Base-by-base conservation (phyloP, 129 eudicot species). In the Pittosporum tobira region DNA sequence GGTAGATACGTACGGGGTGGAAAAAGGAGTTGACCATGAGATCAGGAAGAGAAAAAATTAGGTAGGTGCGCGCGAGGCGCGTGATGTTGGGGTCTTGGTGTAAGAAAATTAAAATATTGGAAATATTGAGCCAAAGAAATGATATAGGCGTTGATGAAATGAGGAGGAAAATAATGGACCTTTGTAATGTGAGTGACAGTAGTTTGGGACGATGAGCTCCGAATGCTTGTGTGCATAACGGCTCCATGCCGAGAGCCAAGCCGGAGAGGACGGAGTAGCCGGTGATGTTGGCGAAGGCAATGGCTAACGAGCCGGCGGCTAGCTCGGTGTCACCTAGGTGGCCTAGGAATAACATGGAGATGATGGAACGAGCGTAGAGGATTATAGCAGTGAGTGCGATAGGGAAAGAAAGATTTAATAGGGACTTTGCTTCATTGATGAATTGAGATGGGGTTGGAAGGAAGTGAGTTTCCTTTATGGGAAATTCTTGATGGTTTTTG, bases 181-280 rank as follows among this genome's bases (percentile, higher is more conserved):
- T 61, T 30, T 85, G 95, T 14, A 85, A 67, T 11, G 84, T 79
- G 0, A 73, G 51, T 2, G 84, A 75, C 1, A 85, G 61, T 4
- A 79, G 62, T 57, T 76, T 85, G 4, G 65, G 70, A 14, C 84
- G 61, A 22, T 72, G 75, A 5, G 95, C 95, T 5, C 95, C 95
- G 5, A 78, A 85, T 5, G 95, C 95, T 20, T 85, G 95, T 0
- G 89, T 75, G 22, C 95, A 85, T 0, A 85, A 51, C 24, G 95
- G 95, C 54, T 85, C 95, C 95, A 85, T 85, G 0, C 95, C 95
- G 1, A 85, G 70, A 47, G 95, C 89, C 45, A 85, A 66, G 15
- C 95, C 95, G 47, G 95, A 79, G 5, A 85, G 42, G 11, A 85
- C 77, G 0, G 95, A 85, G 62, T 85, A 81, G 5, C 95, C 95